phyloP scores from a whole-genome alignment of 495 filamentous ascomycete genomes.

The Lasiosphaeriaceae sp. region DNA sequence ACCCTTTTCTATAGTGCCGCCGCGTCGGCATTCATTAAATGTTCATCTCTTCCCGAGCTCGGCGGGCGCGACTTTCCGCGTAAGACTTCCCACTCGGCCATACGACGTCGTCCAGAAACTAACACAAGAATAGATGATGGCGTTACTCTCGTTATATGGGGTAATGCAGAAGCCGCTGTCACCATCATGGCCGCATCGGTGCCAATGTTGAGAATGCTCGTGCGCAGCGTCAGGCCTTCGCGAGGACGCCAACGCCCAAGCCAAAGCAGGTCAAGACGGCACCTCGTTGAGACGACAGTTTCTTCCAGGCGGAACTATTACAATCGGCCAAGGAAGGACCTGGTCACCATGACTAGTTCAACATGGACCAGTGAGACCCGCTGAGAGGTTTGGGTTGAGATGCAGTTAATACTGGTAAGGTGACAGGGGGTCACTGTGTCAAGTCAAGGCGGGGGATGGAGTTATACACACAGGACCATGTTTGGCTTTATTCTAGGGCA shows the following conservation, averaged over 20 bases:
- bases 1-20: slow-evolving; percentile 12
- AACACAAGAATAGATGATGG: slow-evolving; percentile 13
- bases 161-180: slow-evolving; percentile 28
- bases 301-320: slow-evolving; percentile 22
- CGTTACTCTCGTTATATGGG: slow-evolving; percentile 24
- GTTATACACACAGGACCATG: no score
- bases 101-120: background rate
- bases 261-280: slow-evolving; percentile 5
- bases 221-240: slow-evolving; percentile 13
- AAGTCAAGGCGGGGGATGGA: no score
- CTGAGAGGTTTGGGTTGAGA: no score
- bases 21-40: slow-evolving; percentile 27
- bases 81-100: slow-evolving; percentile 6
- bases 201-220: slow-evolving; percentile 28
- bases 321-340: slow-evolving; percentile 23
- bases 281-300: slow-evolving; percentile 6
- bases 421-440: no score
- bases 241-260: background rate
- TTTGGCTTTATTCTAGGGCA: no score
- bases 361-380: slow-evolving; percentile 18
- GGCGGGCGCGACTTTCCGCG: slow-evolving; percentile 21
- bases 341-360: slow-evolving; percentile 24
- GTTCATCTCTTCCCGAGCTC: slow-evolving; percentile 25
- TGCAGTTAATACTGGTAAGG: no score
- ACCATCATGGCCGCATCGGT: slow-evolving; percentile 34